These are phyloP conservation scores for Plectranthus barbatus DNA, from an alignment of 257 asterid species.

Conservation along the genomic window DNA sequence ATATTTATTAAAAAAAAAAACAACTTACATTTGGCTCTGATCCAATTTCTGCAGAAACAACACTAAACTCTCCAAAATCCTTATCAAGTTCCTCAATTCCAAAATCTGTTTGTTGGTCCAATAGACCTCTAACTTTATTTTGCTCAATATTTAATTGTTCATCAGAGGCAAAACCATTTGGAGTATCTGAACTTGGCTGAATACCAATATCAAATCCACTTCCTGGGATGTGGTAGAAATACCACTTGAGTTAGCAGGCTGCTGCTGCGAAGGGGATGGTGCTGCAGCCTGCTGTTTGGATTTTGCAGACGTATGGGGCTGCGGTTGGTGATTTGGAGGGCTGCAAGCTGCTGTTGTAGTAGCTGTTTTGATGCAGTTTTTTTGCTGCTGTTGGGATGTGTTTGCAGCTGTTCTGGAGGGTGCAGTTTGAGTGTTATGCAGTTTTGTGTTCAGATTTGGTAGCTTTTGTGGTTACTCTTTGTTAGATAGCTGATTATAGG, in stretches of 20 bases:
- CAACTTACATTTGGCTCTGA: constrained; percentile 33
- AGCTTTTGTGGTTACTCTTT: too few species aligned
- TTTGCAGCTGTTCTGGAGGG: too few species aligned
- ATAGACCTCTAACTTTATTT: constrained; percentile 13
- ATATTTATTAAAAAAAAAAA: not conserved
- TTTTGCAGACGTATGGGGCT: too few species aligned
- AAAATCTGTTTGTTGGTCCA: constrained; percentile 21
- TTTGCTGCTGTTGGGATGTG: too few species aligned
- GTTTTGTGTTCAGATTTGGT: too few species aligned
- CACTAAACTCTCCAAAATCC: constrained; percentile 60
- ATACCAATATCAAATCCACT: constrained; percentile 24
- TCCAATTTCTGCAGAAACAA: constrained; percentile 42
- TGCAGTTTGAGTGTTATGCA: too few species aligned
- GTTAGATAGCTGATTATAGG: too few species aligned
- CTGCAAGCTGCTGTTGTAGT: too few species aligned
- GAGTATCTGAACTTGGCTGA: constrained; percentile 25
- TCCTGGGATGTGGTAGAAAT: constrained; percentile 25
- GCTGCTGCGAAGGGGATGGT: too few species aligned
- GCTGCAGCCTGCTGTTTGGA: too few species aligned
- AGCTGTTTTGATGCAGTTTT: too few species aligned
- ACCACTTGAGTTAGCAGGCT: constrained; percentile 30
- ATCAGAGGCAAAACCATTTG: constrained; percentile 22
- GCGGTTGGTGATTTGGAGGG: too few species aligned
- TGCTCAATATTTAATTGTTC: constrained; percentile 21
- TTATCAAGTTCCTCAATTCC: constrained; percentile 38